These are phyloP conservation scores for Aspergillus arachidicola DNA, from an alignment of 2,329 filamentous ascomycete genomes.

Conservation along the genomic window DNA sequence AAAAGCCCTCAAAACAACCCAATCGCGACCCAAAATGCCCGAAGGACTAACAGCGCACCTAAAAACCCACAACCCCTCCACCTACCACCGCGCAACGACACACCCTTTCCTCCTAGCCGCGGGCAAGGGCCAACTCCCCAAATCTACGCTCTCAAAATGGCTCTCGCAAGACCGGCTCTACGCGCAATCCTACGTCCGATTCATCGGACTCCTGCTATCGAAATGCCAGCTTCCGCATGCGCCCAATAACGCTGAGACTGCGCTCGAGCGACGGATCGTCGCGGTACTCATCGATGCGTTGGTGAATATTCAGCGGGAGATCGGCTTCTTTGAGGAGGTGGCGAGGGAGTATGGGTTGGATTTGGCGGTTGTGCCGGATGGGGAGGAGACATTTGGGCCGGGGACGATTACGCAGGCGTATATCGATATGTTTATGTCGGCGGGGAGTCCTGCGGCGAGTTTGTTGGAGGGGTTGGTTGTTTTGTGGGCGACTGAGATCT, in stretches of 20 bases:
- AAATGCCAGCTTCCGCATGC: constrained; percentile 57
- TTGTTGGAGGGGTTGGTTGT: constrained; percentile 70
- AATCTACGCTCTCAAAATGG: constrained; percentile 63
- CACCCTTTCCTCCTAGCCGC: constrained; percentile 68
- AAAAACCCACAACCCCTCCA: constrained; percentile 53
- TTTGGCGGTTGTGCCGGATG: constrained; percentile 46
- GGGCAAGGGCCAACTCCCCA: constrained; percentile 63
- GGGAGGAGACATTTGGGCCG: constrained; percentile 20
- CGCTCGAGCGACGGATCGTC: constrained; percentile 58
- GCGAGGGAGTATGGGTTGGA: constrained; percentile 62
- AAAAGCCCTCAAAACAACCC: too few species aligned
- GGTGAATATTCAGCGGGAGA: constrained; percentile 67
- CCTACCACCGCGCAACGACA: constrained; percentile 62
- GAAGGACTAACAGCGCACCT: constrained; percentile 58
- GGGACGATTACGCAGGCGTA: constrained; percentile 56
- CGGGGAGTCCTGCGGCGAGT: constrained; percentile 52
- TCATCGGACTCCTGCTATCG: constrained; percentile 65
- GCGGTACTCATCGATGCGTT: constrained; percentile 66
- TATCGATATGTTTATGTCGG: constrained; percentile 63
- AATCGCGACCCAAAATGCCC: constrained; percentile 26
- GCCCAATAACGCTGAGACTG: constrained; percentile 35
- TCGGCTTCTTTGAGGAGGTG: constrained; percentile 68
- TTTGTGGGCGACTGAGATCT: constrained; percentile 76
- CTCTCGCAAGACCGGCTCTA: constrained; percentile 73
- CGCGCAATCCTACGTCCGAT: constrained; percentile 69